phyloP scores from a whole-genome alignment of 805 yeast species.

The Komagataella populi region DNA sequence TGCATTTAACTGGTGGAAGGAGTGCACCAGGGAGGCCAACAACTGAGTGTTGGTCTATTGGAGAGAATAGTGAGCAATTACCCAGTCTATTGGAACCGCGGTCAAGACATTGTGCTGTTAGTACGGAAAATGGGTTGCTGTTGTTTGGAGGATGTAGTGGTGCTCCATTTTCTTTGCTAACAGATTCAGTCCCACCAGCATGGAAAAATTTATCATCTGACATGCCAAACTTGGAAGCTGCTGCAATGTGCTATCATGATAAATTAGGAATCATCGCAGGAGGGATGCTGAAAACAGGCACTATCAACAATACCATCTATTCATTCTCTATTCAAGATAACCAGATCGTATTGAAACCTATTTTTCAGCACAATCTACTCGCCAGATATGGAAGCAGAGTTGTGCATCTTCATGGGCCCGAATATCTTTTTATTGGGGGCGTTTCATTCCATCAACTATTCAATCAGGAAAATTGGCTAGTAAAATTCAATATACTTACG shows the following conservation, averaged over 20 bases:
- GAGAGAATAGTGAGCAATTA: conserved; percentile 4
- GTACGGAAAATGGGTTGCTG: conserved; percentile 17
- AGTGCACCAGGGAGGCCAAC: conserved; percentile 37
- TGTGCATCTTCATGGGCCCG: conserved; percentile 14
- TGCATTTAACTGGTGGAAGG: conserved; percentile 54
- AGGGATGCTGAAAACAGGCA: conserved; percentile 21
- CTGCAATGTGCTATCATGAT: conserved; percentile 20
- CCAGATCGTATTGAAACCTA: background rate
- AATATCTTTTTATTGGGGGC: conserved; percentile 43
- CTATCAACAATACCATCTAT: background rate
- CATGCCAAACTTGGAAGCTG: conserved; percentile 16
- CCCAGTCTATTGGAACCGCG: conserved; percentile 29
- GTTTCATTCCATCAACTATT: conserved; percentile 25
- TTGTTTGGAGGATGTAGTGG: conserved; percentile 34
- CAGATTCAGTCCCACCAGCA: background rate
- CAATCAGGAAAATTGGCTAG: conserved; percentile 20
- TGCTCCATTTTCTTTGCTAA: background rate
- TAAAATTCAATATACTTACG: conserved; percentile 17
- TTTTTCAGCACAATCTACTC: conserved; percentile 16
- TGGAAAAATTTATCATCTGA: background rate
- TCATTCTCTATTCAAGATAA: background rate
- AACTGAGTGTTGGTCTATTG: conserved; percentile 28
- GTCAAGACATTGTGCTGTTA: conserved; percentile 34
- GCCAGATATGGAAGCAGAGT: conserved; percentile 37
- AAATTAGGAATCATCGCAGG: conserved; percentile 31